phyloP scores from a whole-genome alignment of 1,284 basidiomycete genomes.

The Psilocybe mexicana region DNA sequence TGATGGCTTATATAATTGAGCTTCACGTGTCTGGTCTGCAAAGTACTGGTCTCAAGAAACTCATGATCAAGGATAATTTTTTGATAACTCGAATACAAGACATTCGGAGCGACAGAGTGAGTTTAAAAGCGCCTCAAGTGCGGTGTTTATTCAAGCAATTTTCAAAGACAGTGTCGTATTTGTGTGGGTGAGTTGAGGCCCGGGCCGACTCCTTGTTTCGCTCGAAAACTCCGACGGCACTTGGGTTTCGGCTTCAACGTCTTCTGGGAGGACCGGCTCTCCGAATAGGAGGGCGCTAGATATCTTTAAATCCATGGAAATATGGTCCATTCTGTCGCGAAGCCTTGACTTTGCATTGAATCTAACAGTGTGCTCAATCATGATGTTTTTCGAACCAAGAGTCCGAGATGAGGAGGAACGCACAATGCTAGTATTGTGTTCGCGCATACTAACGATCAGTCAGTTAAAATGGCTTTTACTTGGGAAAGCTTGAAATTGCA shows the following conservation, averaged over 20 bases:
- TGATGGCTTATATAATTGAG: background rate
- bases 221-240: no score
- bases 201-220: no score
- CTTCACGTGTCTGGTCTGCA: background rate
- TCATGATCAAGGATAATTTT: no score
- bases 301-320: background rate
- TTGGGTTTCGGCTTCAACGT: background rate
- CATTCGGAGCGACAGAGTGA: no score
- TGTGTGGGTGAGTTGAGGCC: no score
- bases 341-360: slow-evolving; percentile 5
- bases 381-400: background rate
- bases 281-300: slow-evolving; percentile 3
- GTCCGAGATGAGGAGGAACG: background rate
- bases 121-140: no score
- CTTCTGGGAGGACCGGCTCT: background rate
- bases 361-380: background rate
- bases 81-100: no score
- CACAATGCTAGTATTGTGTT: slow-evolving; percentile 3
- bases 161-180: no score
- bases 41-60: no score
- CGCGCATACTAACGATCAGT: background rate
- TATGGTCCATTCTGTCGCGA: background rate
- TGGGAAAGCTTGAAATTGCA: background rate
- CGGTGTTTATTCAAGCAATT: no score
- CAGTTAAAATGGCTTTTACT: background rate